Percentiles rank a stretch among this genome's conserved stretches.
phyloP scores from a whole-genome alignment of 2,329 filamentous ascomycete species.

The Penicillium sp. region DNA sequence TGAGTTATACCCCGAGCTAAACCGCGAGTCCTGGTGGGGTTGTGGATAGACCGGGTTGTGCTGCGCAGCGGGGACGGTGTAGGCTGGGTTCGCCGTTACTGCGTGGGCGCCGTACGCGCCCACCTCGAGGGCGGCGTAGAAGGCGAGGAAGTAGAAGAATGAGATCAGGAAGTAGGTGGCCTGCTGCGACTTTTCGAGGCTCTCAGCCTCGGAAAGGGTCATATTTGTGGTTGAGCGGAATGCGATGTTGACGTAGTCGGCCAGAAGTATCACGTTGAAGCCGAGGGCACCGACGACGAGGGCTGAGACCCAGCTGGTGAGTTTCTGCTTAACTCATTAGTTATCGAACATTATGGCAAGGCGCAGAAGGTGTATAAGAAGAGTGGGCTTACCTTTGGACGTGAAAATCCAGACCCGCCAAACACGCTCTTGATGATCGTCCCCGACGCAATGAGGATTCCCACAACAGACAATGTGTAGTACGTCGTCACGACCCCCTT shows the following conservation, averaged over 20 bases:
- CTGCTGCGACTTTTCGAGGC: background rate
- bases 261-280: background rate
- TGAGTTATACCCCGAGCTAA: background rate
- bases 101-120: background rate
- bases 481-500: background rate
- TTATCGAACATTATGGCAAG: background rate
- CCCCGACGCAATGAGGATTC: background rate
- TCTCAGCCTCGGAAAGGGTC: background rate
- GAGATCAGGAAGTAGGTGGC: background rate
- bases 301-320: background rate
- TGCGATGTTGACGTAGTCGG: background rate
- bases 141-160: conserved; percentile 7
- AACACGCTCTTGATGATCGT: background rate
- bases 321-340: background rate
- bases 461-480: background rate
- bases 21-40: background rate
- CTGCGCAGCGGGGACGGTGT: background rate
- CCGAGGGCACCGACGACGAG: background rate
- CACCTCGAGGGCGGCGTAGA: background rate
- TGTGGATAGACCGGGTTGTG: background rate
- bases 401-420: background rate
- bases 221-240: background rate
- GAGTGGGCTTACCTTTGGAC: background rate
- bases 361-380: background rate
- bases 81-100: background rate